Conservation (phyloP, 805 yeast species). For the Teunomyces stri region DNA sequence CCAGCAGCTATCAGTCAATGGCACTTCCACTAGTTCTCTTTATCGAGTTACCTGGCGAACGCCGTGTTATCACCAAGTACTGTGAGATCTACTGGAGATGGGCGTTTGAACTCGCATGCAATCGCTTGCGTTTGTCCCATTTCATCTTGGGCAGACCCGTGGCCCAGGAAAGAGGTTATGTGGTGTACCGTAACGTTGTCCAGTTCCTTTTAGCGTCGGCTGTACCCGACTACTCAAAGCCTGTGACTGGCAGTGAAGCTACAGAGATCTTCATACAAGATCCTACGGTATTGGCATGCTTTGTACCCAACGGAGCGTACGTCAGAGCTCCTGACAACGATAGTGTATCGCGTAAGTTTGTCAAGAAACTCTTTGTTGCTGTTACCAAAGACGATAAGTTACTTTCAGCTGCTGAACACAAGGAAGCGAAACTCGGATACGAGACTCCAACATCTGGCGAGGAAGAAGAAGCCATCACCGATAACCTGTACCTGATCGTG, state of each 20-base stretch:
- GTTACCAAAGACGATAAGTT: slow-evolving; percentile 78
- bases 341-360: slow-evolving; percentile 62
- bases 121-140: slow-evolving; percentile 70
- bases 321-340: slow-evolving; percentile 88
- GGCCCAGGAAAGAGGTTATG: slow-evolving; percentile 68
- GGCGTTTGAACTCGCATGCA: slow-evolving; percentile 55
- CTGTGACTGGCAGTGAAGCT: slow-evolving; percentile 52
- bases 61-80: slow-evolving; percentile 20
- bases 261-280: slow-evolving; percentile 40
- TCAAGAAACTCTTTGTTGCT: slow-evolving; percentile 69
- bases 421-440: slow-evolving; percentile 11
- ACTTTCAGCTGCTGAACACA: slow-evolving; percentile 26
- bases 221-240: slow-evolving; percentile 56
- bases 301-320: slow-evolving; percentile 77
- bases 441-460: slow-evolving; percentile 42
- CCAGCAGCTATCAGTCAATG: slow-evolving; percentile 1
- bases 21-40: background rate
- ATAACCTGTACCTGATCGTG: slow-evolving; percentile 62
- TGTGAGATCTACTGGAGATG: slow-evolving; percentile 58
- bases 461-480: slow-evolving; percentile 40
- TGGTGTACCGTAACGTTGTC: slow-evolving; percentile 51
- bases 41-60: slow-evolving; percentile 1
- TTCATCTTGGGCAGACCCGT: slow-evolving; percentile 65
- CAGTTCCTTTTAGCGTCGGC: slow-evolving; percentile 42
- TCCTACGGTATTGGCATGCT: slow-evolving; percentile 48